Evolutionary conservation across 164 flowering plant species (phyloP).

Genomic region (Sextonia rubra): DNA sequence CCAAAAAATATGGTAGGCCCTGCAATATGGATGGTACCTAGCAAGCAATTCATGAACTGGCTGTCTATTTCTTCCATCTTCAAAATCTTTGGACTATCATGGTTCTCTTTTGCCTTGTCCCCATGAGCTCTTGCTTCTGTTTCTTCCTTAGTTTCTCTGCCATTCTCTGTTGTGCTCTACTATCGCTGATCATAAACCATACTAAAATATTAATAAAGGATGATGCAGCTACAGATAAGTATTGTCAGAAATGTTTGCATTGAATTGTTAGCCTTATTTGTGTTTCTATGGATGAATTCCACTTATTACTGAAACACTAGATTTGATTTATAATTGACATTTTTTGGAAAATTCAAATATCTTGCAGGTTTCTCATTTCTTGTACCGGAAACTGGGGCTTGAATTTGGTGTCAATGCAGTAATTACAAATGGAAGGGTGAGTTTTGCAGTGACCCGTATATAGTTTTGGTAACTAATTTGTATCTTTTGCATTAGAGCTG

Average conservation of each 20-base stretch:
- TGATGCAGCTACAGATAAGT: no score
- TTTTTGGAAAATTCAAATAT: constrained; percentile 1
- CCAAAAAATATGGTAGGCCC: no score
- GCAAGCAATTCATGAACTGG: no score
- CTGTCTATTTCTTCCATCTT: no score
- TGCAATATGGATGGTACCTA: no score
- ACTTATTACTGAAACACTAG: neutral
- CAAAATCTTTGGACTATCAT: no score
- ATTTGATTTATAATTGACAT: neutral
- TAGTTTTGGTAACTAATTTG: neutral
- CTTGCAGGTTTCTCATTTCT: constrained; percentile 63
- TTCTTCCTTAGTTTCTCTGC: no score
- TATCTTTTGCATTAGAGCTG: neutral
- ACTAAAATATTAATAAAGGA: no score
- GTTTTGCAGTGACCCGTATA: constrained; percentile 12
- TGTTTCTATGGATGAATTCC: neutral
- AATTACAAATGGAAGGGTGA: constrained; percentile 95
- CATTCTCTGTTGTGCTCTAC: no score
- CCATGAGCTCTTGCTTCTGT: no score
- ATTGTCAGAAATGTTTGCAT: neutral
- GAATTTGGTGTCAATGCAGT: constrained; percentile 55
- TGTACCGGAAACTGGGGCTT: constrained; percentile 49
- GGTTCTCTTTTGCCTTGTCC: no score
- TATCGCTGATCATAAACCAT: no score
- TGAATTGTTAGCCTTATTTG: neutral